Evolutionary conservation across 1,284 basidiomycete genomes (phyloP).

Genomic region (Tremellales sp.): DNA sequence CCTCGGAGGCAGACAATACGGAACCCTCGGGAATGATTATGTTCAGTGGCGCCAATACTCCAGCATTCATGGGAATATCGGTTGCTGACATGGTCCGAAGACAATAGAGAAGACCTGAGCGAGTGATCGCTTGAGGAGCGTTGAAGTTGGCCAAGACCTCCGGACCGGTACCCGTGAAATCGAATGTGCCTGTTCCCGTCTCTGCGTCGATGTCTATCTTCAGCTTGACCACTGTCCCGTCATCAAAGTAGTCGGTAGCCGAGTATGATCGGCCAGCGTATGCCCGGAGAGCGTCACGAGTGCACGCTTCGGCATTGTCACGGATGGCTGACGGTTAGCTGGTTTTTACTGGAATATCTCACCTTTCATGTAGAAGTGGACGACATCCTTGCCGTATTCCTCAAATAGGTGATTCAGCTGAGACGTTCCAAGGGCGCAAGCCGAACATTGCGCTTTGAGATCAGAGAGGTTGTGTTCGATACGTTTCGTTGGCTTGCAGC

Average conservation of each 20-base stretch:
- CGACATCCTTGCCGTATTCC: constrained; percentile 6
- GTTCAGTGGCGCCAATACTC: constrained; percentile 73
- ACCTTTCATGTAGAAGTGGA: neutral
- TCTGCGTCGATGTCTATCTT: constrained; percentile 69
- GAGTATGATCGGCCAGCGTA: neutral
- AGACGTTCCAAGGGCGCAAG: constrained; percentile 16
- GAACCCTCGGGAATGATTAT: constrained; percentile 73
- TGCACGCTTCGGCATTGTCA: neutral
- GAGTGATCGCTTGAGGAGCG: constrained; percentile 75
- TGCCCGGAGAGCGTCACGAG: neutral
- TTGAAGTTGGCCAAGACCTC: constrained; percentile 85
- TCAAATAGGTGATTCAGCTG: constrained; percentile 17
- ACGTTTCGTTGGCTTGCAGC: constrained; percentile 9
- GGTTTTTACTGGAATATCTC: neutral
- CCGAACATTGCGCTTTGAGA: constrained; percentile 19
- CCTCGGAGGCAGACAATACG: constrained; percentile 70
- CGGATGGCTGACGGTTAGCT: constrained; percentile 3
- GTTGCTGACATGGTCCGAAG: constrained; percentile 81
- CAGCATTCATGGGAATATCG: constrained; percentile 87
- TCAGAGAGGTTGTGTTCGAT: constrained; percentile 17
- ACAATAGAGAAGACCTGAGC: constrained; percentile 86
- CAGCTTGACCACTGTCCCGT: constrained; percentile 75
- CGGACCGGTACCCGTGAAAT: constrained; percentile 79
- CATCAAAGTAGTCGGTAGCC: constrained; percentile 76
- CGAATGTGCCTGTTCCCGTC: constrained; percentile 71